phyloP scores from a whole-genome alignment of 768 basidiomycete species.

The Lyophyllum atratum region DNA sequence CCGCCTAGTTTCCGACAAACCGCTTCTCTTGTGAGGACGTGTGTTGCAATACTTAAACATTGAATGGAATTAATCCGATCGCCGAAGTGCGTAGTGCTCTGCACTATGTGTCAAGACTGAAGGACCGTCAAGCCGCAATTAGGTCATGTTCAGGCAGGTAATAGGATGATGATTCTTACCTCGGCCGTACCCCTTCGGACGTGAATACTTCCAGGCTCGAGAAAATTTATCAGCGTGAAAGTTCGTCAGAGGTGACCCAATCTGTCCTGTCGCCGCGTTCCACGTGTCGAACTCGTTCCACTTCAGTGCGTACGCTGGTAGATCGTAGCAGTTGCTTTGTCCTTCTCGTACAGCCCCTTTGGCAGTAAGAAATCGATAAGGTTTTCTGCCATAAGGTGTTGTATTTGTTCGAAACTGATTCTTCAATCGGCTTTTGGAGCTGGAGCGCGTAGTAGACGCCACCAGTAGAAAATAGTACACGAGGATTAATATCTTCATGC shows the following conservation, averaged over 20 bases:
- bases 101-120: slow-evolving; percentile 24
- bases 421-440: neutral
- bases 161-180: slow-evolving; percentile 13
- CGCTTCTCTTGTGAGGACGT: slow-evolving; percentile 9
- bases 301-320: slow-evolving; percentile 24
- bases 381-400: neutral
- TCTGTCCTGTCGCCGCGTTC: slow-evolving; percentile 22
- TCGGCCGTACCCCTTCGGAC: slow-evolving; percentile 21
- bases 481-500: slow-evolving; percentile 1
- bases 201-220: slow-evolving; percentile 24
- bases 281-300: slow-evolving; percentile 30
- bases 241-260: slow-evolving; percentile 5
- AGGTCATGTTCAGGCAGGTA: neutral
- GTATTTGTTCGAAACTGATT: neutral
- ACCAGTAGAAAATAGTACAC: neutral
- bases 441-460: neutral
- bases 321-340: slow-evolving; percentile 11
- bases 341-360: neutral
- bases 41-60: slow-evolving; percentile 10
- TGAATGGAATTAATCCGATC: slow-evolving; percentile 23
- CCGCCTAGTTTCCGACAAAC: slow-evolving; percentile 19
- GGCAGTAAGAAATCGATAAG: neutral
- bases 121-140: neutral
- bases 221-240: slow-evolving; percentile 15
- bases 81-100: slow-evolving; percentile 9